These are phyloP conservation scores for Arthrinium phaeospermum DNA, from an alignment of 2,329 filamentous ascomycete species.

Conservation along the genomic window DNA sequence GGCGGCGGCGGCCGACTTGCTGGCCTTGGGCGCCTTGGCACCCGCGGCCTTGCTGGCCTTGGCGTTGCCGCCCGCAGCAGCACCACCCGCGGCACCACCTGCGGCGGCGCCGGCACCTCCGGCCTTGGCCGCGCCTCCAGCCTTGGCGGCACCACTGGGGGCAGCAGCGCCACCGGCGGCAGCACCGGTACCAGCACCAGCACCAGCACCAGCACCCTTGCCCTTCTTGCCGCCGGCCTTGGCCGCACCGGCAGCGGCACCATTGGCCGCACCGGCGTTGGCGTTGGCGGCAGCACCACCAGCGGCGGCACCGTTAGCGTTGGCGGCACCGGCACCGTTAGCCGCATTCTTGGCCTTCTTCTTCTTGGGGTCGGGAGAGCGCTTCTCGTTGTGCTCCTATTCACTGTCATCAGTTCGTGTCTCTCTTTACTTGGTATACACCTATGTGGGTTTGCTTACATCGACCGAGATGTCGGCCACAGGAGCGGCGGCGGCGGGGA, in stretches of 20 bases:
- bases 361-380: constrained; percentile 7
- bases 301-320: background rate
- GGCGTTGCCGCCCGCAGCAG: background rate
- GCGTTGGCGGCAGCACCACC: too few species aligned
- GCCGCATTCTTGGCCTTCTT: constrained; percentile 13
- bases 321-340: background rate
- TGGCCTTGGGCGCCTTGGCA: too few species aligned
- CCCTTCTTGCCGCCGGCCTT: background rate
- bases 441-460: background rate
- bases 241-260: too few species aligned
- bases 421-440: too few species aligned
- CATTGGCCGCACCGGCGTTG: too few species aligned
- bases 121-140: background rate
- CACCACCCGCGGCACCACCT: background rate
- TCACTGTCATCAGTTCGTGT: too few species aligned
- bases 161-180: background rate
- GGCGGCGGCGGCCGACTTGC: background rate
- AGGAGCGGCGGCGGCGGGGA: background rate
- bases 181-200: background rate
- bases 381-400: background rate
- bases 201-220: background rate
- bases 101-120: background rate
- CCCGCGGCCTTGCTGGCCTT: background rate
- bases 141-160: background rate
- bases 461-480: background rate